Base-by-base conservation (phyloP, 352 stramenopile genomes). In the Phytophthora fragariae region DNA sequence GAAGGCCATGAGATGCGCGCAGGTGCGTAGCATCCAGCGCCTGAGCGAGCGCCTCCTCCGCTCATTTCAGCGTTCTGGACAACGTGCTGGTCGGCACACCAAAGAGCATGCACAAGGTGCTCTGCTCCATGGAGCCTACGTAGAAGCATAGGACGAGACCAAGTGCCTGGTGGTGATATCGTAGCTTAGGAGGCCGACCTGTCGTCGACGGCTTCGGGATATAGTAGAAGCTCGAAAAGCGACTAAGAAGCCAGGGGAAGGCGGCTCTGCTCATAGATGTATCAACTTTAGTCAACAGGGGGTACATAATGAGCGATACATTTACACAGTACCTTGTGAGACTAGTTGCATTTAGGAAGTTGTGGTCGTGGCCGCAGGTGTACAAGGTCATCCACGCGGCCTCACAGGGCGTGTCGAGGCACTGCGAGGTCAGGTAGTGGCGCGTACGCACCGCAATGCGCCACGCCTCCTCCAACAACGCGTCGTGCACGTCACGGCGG, bases 381-480 rank as follows among this genome's bases (percentile, higher is more conserved):
- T 27, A 27, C 24, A 27, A 27, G 24, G 24, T 27, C 24, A 27
- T 27, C 24, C 24, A 27, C 24, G 24, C 24, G 24, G 24, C 24
- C 24, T 27, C 24, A 2, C 24, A 27, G 24, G 24, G 24, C 24
- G 24, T 27, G 24, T 27, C 24, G 24, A 27, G 24, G 24, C 24
- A 27, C 24, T 27, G 24, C 24, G 24, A 27, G 24, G 24, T 27
- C 24, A 27, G 24, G 24, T 27, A 27, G 24, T 27, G 24, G 24
- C 24, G 24, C 24, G 24, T 27, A 27, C 24, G 24, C 24, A 27
- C 15, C 15, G 17, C 15, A 50, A 50, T 24, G 44, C 44, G 44
- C 44, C 44, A 50, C 44, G 44, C 44, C 44, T 50, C 44, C 44
- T 50, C 44, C 44, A 50, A 15, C 44, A 50, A 50, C 44, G 44